phyloP scores from a whole-genome alignment of 2,329 filamentous ascomycete species.

The Apiospora marii region DNA sequence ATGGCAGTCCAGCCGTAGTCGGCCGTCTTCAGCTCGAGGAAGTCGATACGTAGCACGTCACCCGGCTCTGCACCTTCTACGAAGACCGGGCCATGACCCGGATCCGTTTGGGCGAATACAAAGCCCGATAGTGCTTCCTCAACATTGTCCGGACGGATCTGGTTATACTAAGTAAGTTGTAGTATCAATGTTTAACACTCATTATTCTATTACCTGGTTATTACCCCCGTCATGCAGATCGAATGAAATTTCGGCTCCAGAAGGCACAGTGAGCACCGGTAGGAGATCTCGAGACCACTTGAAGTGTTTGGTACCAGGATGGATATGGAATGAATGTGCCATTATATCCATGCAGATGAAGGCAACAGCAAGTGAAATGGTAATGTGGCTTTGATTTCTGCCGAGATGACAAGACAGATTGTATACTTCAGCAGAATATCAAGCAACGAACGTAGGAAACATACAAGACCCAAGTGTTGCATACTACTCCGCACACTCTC shows the following conservation, averaged over 20 bases:
- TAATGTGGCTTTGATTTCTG: background rate
- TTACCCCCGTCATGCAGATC: slow-evolving; percentile 59
- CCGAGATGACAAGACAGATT: fast-evolving
- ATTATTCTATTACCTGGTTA: slow-evolving; percentile 38
- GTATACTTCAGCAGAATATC: background rate
- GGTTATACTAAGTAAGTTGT: slow-evolving; percentile 30
- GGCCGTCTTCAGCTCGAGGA: slow-evolving; percentile 52
- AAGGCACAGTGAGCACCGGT: slow-evolving; percentile 55
- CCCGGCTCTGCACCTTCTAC: slow-evolving; percentile 57
- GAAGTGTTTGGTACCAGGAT: slow-evolving; percentile 42
- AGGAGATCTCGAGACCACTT: slow-evolving; percentile 57
- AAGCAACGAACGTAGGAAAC: background rate
- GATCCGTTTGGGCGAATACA: slow-evolving; percentile 52
- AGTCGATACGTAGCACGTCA: slow-evolving; percentile 59
- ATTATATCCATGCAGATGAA: background rate
- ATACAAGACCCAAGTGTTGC: background rate
- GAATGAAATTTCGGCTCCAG: slow-evolving; percentile 56
- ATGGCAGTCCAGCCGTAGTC: slow-evolving; percentile 62
- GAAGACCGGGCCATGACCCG: slow-evolving; percentile 59
- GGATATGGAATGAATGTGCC: slow-evolving; percentile 18
- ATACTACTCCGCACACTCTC: background rate
- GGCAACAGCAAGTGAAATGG: background rate
- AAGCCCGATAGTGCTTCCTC: slow-evolving; percentile 50
- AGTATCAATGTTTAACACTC: background rate
- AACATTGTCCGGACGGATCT: slow-evolving; percentile 53